A percentile compares a stretch with the other conserved stretches of the same genome.
phyloP scores from a whole-genome alignment of 2,329 filamentous ascomycete genomes.

The Juglanconis oblonga region DNA sequence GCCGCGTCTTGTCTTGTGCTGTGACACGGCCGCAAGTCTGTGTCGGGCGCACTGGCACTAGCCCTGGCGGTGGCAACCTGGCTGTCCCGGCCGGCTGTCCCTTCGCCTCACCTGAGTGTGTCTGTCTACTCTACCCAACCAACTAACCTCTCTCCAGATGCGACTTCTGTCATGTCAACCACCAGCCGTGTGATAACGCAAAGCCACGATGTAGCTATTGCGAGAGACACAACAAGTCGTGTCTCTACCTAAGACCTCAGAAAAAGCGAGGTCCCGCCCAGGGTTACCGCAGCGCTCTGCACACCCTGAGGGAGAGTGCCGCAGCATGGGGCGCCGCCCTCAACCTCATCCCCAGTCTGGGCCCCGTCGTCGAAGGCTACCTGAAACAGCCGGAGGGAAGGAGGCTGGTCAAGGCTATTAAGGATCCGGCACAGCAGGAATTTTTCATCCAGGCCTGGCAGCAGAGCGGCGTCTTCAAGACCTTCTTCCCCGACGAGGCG shows the following conservation, averaged over 20 bases:
- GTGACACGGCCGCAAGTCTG: background rate
- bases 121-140: background rate
- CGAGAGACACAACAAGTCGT: slow-evolving; percentile 35
- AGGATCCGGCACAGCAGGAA: slow-evolving; percentile 34
- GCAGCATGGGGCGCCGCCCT: slow-evolving; percentile 36
- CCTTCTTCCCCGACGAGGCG: slow-evolving; percentile 30
- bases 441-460: slow-evolving; percentile 34
- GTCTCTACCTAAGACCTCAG: slow-evolving; percentile 35
- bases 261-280: slow-evolving; percentile 37
- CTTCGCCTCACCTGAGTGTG: background rate
- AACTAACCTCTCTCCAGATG: slow-evolving; percentile 33
- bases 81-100: background rate
- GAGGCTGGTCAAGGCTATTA: slow-evolving; percentile 30
- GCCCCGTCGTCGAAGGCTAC: slow-evolving; percentile 34
- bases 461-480: slow-evolving; percentile 32
- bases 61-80: no score
- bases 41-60: background rate
- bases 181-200: slow-evolving; percentile 47
- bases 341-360: slow-evolving; percentile 33
- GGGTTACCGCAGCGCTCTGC: slow-evolving; percentile 36
- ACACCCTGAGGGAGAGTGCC: slow-evolving; percentile 37
- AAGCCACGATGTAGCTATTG: slow-evolving; percentile 45
- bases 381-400: slow-evolving; percentile 29
- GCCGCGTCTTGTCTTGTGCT: background rate
- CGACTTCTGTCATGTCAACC: slow-evolving; percentile 46